Evolutionary conservation across 495 filamentous ascomycete species (phyloP), one percentile per base, ranked within the genome.

Genomic region (Penicillium paxilli): DNA sequence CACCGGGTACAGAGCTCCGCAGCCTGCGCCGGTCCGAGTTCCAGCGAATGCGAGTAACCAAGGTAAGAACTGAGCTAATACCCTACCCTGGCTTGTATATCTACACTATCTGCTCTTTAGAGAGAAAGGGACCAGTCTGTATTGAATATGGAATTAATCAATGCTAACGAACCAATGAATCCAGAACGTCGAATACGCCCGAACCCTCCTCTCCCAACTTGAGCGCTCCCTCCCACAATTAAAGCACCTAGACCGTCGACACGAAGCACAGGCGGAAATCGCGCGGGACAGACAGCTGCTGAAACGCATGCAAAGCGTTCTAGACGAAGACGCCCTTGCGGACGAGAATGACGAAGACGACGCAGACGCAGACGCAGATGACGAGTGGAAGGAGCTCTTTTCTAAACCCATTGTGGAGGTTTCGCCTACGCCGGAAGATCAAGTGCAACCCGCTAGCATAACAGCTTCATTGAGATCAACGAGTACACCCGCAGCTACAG

Each of bases 161-260:
- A n/a, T n/a, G n/a, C n/a, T n/a, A n/a, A n/a, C n/a, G n/a, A 32
- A 12, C 10, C 16, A 8, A 16, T 37, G 33, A 17, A n/a, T n/a
- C n/a, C 48, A 92, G 85, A 96, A 94, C 63, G 72, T 96, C 58
- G 87, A 89, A 65, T 86, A 91, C 65, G 92, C 92, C 8, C 85
- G 86, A 45, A 80, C 82, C 1, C 82, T 91, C 44, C 87, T 96
- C 38, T 78, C 87, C 25, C 82, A 80, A 49, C 81, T 96, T 20
- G 91, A 96, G 65, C 89, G 90, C 53, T 84, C 87, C 38, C 81
- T 86, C 25, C 72, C 83, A 5, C 64, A 74, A 38, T 69, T 91
- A 55, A 90, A 90, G 68, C 76, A 83, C 17, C 79, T 80, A 47
- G 72, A 83, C 32, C 83, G 81, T 48, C 84, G 86, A 38, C 81